Percentiles rank a stretch among this genome's conserved stretches.
Conservation (phyloP, 2,329 filamentous ascomycete genomes). For the Botryotinia narcissicola region DNA sequence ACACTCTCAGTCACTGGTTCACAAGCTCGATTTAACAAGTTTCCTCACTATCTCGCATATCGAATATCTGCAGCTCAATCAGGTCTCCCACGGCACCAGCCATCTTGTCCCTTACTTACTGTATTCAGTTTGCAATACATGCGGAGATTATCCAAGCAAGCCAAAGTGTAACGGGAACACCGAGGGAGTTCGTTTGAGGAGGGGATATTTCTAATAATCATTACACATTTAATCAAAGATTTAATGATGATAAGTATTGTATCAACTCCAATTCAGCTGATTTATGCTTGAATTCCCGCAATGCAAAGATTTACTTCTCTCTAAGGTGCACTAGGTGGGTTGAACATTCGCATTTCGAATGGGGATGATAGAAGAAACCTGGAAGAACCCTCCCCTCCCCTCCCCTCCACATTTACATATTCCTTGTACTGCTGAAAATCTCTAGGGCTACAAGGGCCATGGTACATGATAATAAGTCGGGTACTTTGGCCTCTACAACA, state of each 20-base stretch:
- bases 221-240: not conserved
- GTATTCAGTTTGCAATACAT: not conserved
- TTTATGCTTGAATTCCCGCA: not conserved
- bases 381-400: not conserved
- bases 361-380: not conserved
- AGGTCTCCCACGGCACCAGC: not conserved
- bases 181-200: not conserved
- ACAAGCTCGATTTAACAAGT: not conserved
- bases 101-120: not conserved
- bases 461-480: not conserved
- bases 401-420: not conserved
- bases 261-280: not conserved
- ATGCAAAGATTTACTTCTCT: not conserved
- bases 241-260: not conserved
- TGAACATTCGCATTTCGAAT: not conserved
- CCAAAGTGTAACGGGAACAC: conserved; percentile 4
- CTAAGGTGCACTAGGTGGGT: not conserved
- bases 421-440: conserved; percentile 14
- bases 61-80: not conserved
- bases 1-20: not conserved
- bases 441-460: not conserved
- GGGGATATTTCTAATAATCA: not conserved
- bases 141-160: conserved; percentile 3
- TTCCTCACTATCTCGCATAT: not conserved
- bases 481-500: not conserved